These are phyloP conservation scores for Neonectria punicea DNA, from an alignment of 2,329 filamentous ascomycete genomes.

Conservation along the genomic window DNA sequence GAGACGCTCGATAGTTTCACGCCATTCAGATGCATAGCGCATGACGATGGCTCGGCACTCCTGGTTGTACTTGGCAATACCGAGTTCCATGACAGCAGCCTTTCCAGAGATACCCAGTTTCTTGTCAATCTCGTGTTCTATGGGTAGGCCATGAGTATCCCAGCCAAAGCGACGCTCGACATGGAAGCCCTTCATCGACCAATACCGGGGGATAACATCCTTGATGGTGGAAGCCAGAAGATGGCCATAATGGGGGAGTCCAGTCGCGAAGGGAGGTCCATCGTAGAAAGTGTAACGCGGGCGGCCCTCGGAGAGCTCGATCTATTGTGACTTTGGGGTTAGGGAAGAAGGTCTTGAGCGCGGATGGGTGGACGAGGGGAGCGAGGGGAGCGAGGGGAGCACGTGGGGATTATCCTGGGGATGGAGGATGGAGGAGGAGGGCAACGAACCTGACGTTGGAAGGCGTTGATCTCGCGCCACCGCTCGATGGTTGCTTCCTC, in stretches of 20 bases:
- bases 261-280: slow-evolving; percentile 83
- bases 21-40: slow-evolving; percentile 89
- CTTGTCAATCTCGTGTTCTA: slow-evolving; percentile 98
- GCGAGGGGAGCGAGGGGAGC: background rate
- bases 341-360: slow-evolving; percentile 9
- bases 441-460: slow-evolving; percentile 76
- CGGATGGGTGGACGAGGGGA: background rate
- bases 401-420: too few species aligned
- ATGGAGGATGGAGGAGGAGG: background rate
- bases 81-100: slow-evolving; percentile 86
- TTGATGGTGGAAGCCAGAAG: slow-evolving; percentile 94
- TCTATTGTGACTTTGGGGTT: slow-evolving; percentile 46
- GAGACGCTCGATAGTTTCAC: slow-evolving; percentile 84
- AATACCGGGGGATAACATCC: slow-evolving; percentile 95
- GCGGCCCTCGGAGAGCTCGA: slow-evolving; percentile 83
- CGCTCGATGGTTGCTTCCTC: slow-evolving; percentile 85
- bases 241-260: slow-evolving; percentile 74
- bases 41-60: slow-evolving; percentile 95
- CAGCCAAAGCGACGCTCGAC: slow-evolving; percentile 94
- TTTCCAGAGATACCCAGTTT: slow-evolving; percentile 89
- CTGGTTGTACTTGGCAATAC: slow-evolving; percentile 88
- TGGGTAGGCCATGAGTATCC: slow-evolving; percentile 93
- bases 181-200: slow-evolving; percentile 96
- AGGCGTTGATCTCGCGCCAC: slow-evolving; percentile 94
- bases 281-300: slow-evolving; percentile 96